These are phyloP conservation scores for Trichoderma sp. DNA, from an alignment of 2,329 filamentous ascomycete genomes.

Conservation along the genomic window DNA sequence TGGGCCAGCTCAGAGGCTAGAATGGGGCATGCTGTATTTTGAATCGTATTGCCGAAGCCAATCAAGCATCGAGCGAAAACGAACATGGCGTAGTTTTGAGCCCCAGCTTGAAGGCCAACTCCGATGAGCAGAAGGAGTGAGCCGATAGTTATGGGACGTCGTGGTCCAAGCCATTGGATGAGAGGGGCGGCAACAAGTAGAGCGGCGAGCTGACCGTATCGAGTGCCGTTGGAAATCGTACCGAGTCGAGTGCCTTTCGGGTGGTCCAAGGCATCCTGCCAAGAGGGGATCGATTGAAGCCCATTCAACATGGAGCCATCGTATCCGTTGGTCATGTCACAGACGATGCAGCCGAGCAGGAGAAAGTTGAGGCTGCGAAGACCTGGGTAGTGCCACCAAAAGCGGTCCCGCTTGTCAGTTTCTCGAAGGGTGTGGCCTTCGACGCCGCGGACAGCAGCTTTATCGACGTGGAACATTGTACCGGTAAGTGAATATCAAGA, in stretches of 20 bases:
- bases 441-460: conserved; percentile 12
- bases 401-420: conserved; percentile 18
- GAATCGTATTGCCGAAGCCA: conserved; percentile 55
- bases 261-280: conserved; percentile 45
- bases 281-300: conserved; percentile 46
- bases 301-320: conserved; percentile 55
- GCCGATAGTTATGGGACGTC: not conserved
- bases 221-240: conserved; percentile 14
- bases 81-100: conserved; percentile 50
- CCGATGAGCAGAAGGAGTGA: not conserved
- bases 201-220: conserved; percentile 19
- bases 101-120: conserved; percentile 38
- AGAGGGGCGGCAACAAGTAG: conserved; percentile 9
- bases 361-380: conserved; percentile 19
- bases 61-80: conserved; percentile 54
- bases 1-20: not conserved
- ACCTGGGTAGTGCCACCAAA: conserved; percentile 22
- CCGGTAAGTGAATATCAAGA: not conserved
- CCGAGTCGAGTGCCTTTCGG: conserved; percentile 39
- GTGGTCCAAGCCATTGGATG: conserved; percentile 18
- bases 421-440: conserved; percentile 19
- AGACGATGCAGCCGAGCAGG: conserved; percentile 17
- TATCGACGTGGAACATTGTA: conserved; percentile 14
- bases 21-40: conserved; percentile 42
- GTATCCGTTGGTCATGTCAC: conserved; percentile 40